Percentiles rank a stretch among this genome's conserved stretches.
These are phyloP conservation scores for Rosa persica DNA, from an alignment of 306 rosid species.

Conservation along the genomic window DNA sequence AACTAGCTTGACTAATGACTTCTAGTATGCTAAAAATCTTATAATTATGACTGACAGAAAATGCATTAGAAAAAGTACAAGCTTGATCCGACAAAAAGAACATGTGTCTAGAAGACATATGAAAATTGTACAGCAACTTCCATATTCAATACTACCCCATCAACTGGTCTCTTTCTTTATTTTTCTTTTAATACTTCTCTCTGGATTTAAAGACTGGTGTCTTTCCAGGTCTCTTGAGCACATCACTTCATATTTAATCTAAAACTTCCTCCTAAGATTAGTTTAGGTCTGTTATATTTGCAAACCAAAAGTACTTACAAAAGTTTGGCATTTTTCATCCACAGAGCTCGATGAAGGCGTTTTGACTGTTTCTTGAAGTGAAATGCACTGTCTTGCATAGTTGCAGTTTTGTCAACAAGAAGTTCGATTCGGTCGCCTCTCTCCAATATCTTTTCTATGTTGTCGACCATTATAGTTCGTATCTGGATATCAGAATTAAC, in stretches of 20 bases:
- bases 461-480: slow-evolving; percentile 92
- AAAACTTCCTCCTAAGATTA: neutral
- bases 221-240: neutral
- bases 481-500: slow-evolving; percentile 53
- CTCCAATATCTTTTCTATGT: slow-evolving; percentile 90
- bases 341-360: slow-evolving; percentile 88
- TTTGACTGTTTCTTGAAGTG: slow-evolving; percentile 95
- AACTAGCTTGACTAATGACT: neutral
- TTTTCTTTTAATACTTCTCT: neutral
- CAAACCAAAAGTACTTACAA: slow-evolving; percentile 54
- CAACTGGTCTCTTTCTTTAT: neutral
- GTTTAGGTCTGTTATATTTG: neutral
- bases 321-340: slow-evolving; percentile 97
- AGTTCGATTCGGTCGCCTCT: slow-evolving; percentile 97
- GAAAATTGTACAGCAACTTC: neutral
- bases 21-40: neutral
- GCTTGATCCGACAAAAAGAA: neutral
- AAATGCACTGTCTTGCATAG: slow-evolving; percentile 97
- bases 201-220: no score
- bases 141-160: neutral
- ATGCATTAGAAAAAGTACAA: neutral
- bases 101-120: neutral
- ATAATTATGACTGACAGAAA: neutral
- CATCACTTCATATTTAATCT: neutral
- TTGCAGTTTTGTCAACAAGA: slow-evolving; percentile 93